phyloP scores from a whole-genome alignment of 129 eudicot genomes.

The Flaveria robusta region DNA sequence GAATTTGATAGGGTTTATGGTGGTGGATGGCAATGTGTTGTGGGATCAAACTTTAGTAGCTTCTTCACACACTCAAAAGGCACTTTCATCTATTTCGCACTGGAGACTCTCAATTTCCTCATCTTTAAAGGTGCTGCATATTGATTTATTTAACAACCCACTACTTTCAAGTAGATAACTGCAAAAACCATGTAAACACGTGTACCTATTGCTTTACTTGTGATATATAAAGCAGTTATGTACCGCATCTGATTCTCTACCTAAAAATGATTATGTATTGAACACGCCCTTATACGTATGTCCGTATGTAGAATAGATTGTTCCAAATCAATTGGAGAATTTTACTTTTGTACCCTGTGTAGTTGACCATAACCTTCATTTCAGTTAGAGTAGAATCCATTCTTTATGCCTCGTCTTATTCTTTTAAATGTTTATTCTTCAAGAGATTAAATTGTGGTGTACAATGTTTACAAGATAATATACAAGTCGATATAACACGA shows the following conservation, averaged over 20 bases:
- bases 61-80: constrained; percentile 64
- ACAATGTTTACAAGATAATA: constrained; percentile 2
- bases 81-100: constrained; percentile 55
- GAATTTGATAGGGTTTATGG: constrained; percentile 62
- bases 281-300: no score
- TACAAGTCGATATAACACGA: background rate
- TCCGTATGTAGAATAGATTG: constrained; percentile 9
- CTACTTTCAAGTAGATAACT: background rate
- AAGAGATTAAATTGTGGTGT: background rate
- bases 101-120: constrained; percentile 57
- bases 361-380: constrained; percentile 6
- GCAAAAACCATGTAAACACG: background rate
- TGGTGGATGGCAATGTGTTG: constrained; percentile 65
- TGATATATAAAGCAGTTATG: background rate
- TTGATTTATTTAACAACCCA: constrained; percentile 17
- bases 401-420: constrained; percentile 9
- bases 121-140: constrained; percentile 54
- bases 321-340: background rate
- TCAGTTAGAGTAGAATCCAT: background rate
- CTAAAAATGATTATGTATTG: no score
- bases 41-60: constrained; percentile 61
- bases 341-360: constrained; percentile 13
- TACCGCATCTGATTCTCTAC: background rate
- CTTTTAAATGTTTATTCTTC: background rate
- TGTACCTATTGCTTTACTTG: background rate